These are phyloP conservation scores for Cryptococcus sp. DNA, from an alignment of 1,284 basidiomycete species.

Conservation along the genomic window DNA sequence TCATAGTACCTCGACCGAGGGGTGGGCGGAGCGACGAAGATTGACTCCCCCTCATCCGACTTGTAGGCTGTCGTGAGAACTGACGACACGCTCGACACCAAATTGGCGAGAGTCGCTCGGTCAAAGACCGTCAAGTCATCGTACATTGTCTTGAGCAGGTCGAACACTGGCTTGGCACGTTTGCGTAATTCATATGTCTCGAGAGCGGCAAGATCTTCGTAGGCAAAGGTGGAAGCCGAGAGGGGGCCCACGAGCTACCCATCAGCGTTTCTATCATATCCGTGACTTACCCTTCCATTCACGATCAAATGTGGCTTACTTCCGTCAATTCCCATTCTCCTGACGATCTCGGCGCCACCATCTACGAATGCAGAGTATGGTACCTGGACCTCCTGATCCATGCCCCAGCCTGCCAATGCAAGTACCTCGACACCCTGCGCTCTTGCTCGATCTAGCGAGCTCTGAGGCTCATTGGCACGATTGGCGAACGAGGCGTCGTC, in stretches of 20 bases:
- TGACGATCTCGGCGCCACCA: conserved; percentile 17
- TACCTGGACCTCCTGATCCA: no score
- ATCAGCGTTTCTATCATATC: not conserved
- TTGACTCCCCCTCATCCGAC: conserved; percentile 64
- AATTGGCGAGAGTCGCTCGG: conserved; percentile 57
- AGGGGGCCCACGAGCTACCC: conserved; percentile 64
- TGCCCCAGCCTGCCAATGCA: conserved; percentile 10
- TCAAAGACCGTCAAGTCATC: conserved; percentile 45
- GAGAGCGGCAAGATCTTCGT: conserved; percentile 65
- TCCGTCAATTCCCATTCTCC: conserved; percentile 54
- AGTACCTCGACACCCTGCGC: not conserved
- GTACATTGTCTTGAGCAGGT: conserved; percentile 58
- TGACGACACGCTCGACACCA: conserved; percentile 64
- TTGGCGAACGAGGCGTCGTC: conserved; percentile 25
- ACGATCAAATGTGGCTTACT: conserved; percentile 63
- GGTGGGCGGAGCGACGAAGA: conserved; percentile 61
- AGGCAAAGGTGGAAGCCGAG: conserved; percentile 55
- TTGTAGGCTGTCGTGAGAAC: conserved; percentile 62
- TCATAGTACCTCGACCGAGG: conserved; percentile 56
- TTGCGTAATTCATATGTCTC: conserved; percentile 67
- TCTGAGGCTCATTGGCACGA: conserved; percentile 5
- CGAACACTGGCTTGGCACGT: conserved; percentile 63
- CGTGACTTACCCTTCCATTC: conserved; percentile 69
- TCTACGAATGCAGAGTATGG: conserved; percentile 8
- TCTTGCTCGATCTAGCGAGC: not conserved